phyloP scores from a whole-genome alignment of 768 basidiomycete genomes.

The Trichaptum fuscoviolaceum region DNA sequence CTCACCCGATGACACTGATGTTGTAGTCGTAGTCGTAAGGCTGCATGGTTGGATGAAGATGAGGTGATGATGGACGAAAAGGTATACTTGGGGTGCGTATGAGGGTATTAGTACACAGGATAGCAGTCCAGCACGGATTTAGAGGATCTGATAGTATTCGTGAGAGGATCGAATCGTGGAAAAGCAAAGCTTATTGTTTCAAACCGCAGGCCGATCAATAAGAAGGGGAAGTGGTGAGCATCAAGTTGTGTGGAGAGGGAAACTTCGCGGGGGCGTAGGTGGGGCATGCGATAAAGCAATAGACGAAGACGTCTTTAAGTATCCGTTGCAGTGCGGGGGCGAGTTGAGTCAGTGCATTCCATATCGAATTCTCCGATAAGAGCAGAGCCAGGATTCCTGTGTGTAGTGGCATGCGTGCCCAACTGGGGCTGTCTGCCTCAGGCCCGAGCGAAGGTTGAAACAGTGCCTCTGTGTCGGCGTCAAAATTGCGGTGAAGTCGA shows the following conservation, averaged over 20 bases:
- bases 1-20: not conserved
- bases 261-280: not conserved
- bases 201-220: not conserved
- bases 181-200: not conserved
- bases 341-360: not conserved
- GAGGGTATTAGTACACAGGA: not conserved
- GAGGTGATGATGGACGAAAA: not conserved
- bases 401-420: not conserved
- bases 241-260: not conserved
- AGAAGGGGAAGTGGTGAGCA: not conserved
- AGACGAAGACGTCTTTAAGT: not conserved
- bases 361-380: not conserved
- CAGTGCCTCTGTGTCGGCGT: not conserved
- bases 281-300: not conserved
- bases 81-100: not conserved
- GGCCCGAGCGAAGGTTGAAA: not conserved
- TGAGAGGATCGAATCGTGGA: not conserved
- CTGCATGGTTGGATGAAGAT: not conserved
- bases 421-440: not conserved
- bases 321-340: not conserved
- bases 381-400: not conserved
- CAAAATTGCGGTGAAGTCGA: not conserved
- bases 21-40: not conserved
- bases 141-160: not conserved
- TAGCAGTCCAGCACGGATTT: not conserved